Base-by-base conservation (phyloP, 2,329 filamentous ascomycete genomes). In the Microcyclosporella mali region DNA sequence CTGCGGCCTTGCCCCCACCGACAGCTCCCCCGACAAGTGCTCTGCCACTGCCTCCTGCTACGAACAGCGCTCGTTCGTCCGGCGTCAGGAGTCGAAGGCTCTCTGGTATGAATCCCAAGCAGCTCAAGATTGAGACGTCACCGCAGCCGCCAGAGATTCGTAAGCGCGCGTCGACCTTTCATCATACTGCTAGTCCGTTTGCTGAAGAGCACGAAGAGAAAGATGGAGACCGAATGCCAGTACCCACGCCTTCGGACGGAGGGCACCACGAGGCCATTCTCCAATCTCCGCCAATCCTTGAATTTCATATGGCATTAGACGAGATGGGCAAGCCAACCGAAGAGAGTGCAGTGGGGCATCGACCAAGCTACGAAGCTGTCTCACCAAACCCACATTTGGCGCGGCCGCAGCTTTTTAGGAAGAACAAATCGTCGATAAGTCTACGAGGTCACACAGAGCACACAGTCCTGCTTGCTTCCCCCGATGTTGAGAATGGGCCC, bases 121-220 rank as follows among this genome's bases (percentile, higher is more conserved):
- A 89, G 57, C 71, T 97, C 38, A 94, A 88, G 67, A 95, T 97
- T 43, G 87, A 95, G 64, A 95, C 88, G 9, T 68, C 65, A 9
- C 52, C 66, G 37, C 67, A 62, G 38, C 64, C 33, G 17, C 42
- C 64, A 11, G 51, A 52, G 3, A 37, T 30, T 11, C 51, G 57
- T 15, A 57, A 57, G 37, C 52, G 59, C 37, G 58, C 59, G 11
- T 61, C 59, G 12, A 62, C 59, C 3, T 57, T 60, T 42, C 56
- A 62, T 47, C 54, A 55, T 25, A 52, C 42, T 10, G 43, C 51
- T 12, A 58, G 52, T 37, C 51, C 55, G 1, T 50, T 50, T 30
- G 34, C 48, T n/a, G 50, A 53, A 16, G 56, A 53, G 15, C 43
- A 57, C 21, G 55, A 56, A 35, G 33, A 40, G 16, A 51, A 46